phyloP scores from a whole-genome alignment of 1,284 basidiomycete genomes.

The Marasmius oreades region DNA sequence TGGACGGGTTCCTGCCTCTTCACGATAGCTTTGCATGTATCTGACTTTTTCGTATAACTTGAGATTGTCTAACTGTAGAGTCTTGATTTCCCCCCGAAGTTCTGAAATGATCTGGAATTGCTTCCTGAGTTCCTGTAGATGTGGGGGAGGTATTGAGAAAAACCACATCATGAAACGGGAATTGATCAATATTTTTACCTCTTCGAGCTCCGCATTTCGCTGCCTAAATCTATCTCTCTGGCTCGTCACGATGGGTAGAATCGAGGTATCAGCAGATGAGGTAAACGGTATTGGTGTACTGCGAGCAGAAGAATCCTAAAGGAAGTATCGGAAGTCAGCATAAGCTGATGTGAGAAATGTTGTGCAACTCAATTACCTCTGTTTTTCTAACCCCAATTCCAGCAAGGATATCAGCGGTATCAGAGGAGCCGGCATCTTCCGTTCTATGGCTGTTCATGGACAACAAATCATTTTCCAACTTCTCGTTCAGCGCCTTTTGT shows the following conservation, averaged over 20 bases:
- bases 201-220: constrained; percentile 94
- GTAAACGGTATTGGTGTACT: constrained; percentile 66
- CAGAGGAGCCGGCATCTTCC: constrained; percentile 26
- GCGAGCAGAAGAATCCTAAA: constrained; percentile 42
- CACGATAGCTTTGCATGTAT: constrained; percentile 92
- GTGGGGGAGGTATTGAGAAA: not conserved
- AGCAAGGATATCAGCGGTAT: constrained; percentile 54
- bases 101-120: constrained; percentile 94
- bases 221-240: constrained; percentile 95
- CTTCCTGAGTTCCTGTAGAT: constrained; percentile 77
- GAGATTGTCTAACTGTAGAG: constrained; percentile 87
- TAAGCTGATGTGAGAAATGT: too few relatives aligned
- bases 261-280: constrained; percentile 81
- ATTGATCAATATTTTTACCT: constrained; percentile 45
- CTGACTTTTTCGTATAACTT: constrained; percentile 96
- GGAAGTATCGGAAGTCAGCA: not conserved
- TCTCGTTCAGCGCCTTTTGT: constrained; percentile 80
- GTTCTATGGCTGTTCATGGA: constrained; percentile 59
- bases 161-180: not conserved
- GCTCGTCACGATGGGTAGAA: constrained; percentile 93
- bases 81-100: constrained; percentile 83
- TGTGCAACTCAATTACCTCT: constrained; percentile 14
- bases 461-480: constrained; percentile 87
- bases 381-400: constrained; percentile 66
- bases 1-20: constrained; percentile 54